Evolutionary conservation across 2,329 filamentous ascomycete genomes (phyloP).

Genomic region (Colletotrichum graminicola): DNA sequence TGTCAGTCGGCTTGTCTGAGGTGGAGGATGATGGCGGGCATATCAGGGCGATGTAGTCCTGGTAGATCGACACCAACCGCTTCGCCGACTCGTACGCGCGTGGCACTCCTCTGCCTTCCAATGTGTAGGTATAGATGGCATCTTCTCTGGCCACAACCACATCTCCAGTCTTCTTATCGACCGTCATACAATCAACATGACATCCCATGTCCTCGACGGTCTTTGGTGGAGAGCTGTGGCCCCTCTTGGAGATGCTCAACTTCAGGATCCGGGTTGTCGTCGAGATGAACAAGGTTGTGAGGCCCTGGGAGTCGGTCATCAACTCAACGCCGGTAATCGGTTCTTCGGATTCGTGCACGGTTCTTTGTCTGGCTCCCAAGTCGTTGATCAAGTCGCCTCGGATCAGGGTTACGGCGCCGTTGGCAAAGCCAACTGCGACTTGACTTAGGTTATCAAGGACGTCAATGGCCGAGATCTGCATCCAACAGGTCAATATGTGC

Average conservation of each 20-base stretch:
- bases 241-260: conserved; percentile 86
- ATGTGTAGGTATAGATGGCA: conserved; percentile 92
- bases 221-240: conserved; percentile 89
- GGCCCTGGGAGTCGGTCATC: conserved; percentile 63
- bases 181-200: conserved; percentile 93
- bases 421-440: conserved; percentile 94
- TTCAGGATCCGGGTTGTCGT: conserved; percentile 91
- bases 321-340: conserved; percentile 94
- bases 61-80: conserved; percentile 81
- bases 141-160: conserved; percentile 95
- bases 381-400: conserved; percentile 96
- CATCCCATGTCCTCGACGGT: conserved; percentile 92
- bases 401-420: conserved; percentile 93
- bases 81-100: conserved; percentile 94
- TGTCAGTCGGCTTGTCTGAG: conserved; percentile 68
- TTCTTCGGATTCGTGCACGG: conserved; percentile 96
- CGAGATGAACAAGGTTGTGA: conserved; percentile 89
- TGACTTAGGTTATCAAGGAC: conserved; percentile 90
- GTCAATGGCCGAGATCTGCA: conserved; percentile 85
- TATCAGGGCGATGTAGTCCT: conserved; percentile 88
- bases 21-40: conserved; percentile 75
- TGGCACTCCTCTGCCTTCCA: conserved; percentile 86
- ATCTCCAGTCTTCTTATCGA: conserved; percentile 83
- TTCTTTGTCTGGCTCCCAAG: conserved; percentile 91
- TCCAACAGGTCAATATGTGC: background rate